Percentiles rank a stretch among this genome's conserved stretches.
phyloP scores from a whole-genome alignment of 2,329 filamentous ascomycete genomes.

The Immersiporthe knoxdaviesiana region DNA sequence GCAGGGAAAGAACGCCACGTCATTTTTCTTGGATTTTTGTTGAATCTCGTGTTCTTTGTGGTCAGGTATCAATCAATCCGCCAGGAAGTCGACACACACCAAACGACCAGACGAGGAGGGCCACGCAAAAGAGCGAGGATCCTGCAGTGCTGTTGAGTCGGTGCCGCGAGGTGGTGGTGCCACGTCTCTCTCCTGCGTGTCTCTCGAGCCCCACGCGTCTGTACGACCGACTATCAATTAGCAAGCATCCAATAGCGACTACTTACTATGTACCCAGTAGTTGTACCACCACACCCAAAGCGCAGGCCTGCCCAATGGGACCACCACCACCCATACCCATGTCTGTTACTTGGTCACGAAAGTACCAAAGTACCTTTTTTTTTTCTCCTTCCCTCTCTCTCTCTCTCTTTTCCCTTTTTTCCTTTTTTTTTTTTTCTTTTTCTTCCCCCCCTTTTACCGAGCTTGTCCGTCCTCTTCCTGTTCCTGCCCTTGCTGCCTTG shows the following conservation, averaged over 20 bases:
- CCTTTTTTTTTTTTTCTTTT: too few relatives aligned
- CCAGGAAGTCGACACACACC: neutral
- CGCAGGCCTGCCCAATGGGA: slow-evolving; percentile 3
- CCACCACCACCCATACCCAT: neutral
- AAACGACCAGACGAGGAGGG: neutral
- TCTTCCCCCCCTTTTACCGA: too few relatives aligned
- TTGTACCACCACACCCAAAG: neutral
- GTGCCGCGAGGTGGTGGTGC: neutral
- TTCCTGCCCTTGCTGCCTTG: too few relatives aligned
- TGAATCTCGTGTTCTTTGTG: neutral
- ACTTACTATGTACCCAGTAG: neutral
- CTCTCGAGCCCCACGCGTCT: slow-evolving; percentile 13
- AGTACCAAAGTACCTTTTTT: neutral
- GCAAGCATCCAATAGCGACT: neutral
- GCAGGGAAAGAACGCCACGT: neutral
- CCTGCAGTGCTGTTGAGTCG: neutral
- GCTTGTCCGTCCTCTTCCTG: neutral
- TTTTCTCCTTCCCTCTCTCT: too few relatives aligned
- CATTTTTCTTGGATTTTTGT: neutral
- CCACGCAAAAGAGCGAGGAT: neutral
- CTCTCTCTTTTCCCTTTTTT: too few relatives aligned
- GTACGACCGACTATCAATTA: neutral
- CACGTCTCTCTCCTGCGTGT: slow-evolving; percentile 17
- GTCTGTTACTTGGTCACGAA: neutral
- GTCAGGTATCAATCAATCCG: neutral